These are phyloP conservation scores for Cucumis cinereus DNA, from an alignment of 306 rosid genomes.

Conservation along the genomic window DNA sequence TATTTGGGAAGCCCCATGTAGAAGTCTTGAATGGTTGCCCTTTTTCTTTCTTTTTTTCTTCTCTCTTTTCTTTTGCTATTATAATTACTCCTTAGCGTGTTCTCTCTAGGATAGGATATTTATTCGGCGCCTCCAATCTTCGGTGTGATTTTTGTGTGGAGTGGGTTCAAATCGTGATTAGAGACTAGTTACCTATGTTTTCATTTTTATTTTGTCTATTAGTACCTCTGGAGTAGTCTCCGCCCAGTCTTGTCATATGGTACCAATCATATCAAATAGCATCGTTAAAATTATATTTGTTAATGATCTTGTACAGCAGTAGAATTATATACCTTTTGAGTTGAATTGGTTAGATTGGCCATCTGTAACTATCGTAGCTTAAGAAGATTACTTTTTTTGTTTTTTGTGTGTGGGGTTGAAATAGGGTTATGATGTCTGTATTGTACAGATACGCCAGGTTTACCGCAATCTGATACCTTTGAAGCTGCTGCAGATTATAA, in stretches of 20 bases:
- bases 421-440: constrained; percentile 4
- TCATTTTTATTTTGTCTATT: not conserved
- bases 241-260: not conserved
- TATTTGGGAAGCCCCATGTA: constrained; percentile 47
- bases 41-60: constrained; percentile 10
- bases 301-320: not conserved
- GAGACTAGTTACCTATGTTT: not conserved
- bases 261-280: not conserved
- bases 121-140: not conserved
- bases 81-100: not conserved
- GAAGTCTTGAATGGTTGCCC: constrained; percentile 61
- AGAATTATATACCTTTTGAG: not conserved
- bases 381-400: not conserved
- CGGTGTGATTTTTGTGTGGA: not conserved
- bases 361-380: not conserved
- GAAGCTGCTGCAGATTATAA: constrained; percentile 50
- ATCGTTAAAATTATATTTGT: not conserved
- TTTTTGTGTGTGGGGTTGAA: constrained; percentile 1
- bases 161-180: not conserved
- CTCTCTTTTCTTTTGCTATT: not conserved
- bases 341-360: not conserved
- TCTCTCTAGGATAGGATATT: not conserved
- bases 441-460: constrained; percentile 18
- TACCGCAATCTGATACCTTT: constrained; percentile 29
- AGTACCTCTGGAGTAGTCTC: not conserved